A percentile compares a stretch with the other conserved stretches of the same genome.
Evolutionary conservation across 305 asterid genomes (phyloP).

Genomic region (Rubia peregrina): DNA sequence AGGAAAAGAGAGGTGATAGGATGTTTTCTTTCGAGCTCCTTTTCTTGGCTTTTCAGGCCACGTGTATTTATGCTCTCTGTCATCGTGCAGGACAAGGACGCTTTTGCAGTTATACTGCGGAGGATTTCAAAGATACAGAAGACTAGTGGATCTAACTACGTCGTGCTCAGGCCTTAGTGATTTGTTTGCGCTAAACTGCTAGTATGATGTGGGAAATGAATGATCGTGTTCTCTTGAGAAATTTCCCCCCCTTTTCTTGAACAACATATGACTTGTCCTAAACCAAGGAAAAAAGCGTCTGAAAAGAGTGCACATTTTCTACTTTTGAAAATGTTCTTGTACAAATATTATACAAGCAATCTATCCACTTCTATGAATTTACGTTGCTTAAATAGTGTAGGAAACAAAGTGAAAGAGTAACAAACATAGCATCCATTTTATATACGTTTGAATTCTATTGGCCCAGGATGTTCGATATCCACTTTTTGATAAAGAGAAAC

Average conservation of each 20-base stretch:
- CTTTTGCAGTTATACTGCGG: slow-evolving; percentile 9
- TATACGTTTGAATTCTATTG: slow-evolving; percentile 24
- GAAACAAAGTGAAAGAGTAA: background rate
- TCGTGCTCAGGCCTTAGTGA: slow-evolving; percentile 7
- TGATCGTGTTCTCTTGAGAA: background rate
- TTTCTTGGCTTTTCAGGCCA: background rate
- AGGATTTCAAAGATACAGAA: slow-evolving; percentile 12
- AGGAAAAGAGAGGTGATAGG: slow-evolving; percentile 63
- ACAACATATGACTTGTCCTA: background rate
- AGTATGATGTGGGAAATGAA: background rate
- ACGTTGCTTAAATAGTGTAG: background rate
- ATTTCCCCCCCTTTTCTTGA: background rate
- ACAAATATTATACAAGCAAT: background rate
- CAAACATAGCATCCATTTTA: background rate
- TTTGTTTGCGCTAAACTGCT: background rate
- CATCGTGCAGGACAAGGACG: slow-evolving; percentile 2
- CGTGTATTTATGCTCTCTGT: background rate
- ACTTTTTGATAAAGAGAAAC: slow-evolving; percentile 47
- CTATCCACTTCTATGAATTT: background rate
- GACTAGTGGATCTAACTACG: slow-evolving; percentile 2
- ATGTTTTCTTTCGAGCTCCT: background rate
- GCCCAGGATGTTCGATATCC: slow-evolving; percentile 58
- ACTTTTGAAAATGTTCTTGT: background rate
- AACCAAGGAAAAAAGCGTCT: background rate
- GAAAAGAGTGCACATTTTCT: background rate